These are phyloP conservation scores for Aureobasidium pullulans DNA, from an alignment of 2,329 filamentous ascomycete genomes.

Conservation along the genomic window DNA sequence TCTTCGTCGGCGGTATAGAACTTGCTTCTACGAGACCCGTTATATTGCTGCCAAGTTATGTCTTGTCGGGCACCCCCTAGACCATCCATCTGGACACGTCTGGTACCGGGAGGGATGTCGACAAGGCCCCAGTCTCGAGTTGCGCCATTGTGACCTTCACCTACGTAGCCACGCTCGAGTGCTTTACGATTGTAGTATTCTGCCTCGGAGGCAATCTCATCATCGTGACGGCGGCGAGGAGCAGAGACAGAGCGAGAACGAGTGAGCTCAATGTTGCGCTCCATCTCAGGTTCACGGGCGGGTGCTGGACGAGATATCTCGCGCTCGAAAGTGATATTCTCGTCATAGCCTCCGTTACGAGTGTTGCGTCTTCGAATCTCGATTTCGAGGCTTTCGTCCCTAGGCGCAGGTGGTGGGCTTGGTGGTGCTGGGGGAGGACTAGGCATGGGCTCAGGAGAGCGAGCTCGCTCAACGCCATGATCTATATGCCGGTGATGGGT, in stretches of 20 bases:
- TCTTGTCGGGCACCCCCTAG: slow-evolving; percentile 67
- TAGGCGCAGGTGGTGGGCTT: slow-evolving; percentile 41
- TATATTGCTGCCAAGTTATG: slow-evolving; percentile 71
- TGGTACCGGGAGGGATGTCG: slow-evolving; percentile 76
- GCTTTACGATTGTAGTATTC: slow-evolving; percentile 61
- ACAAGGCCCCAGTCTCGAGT: slow-evolving; percentile 75
- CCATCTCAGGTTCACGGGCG: slow-evolving; percentile 4
- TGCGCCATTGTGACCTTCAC: slow-evolving; percentile 66
- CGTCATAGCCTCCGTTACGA: slow-evolving; percentile 51
- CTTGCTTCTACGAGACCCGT: slow-evolving; percentile 65
- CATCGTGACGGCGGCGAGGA: slow-evolving; percentile 42
- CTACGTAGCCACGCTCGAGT: slow-evolving; percentile 59
- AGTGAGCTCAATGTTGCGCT: slow-evolving; percentile 20
- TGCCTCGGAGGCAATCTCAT: slow-evolving; percentile 47
- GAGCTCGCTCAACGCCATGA: slow-evolving; percentile 55
- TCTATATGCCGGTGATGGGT: slow-evolving; percentile 83
- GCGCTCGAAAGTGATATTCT: slow-evolving; percentile 54
- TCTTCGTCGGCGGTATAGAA: slow-evolving; percentile 62
- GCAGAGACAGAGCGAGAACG: slow-evolving; percentile 33
- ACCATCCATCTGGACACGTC: slow-evolving; percentile 75
- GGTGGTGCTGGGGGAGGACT: slow-evolving; percentile 37
- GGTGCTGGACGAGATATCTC: slow-evolving; percentile 10
- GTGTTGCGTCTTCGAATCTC: slow-evolving; percentile 48
- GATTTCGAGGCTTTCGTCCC: slow-evolving; percentile 48
- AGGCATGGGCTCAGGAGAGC: slow-evolving; percentile 28